Percentiles rank a stretch among this genome's conserved stretches.
phyloP scores from a whole-genome alignment of 768 basidiomycete genomes.

The Phlebiopsis flavidoalba region DNA sequence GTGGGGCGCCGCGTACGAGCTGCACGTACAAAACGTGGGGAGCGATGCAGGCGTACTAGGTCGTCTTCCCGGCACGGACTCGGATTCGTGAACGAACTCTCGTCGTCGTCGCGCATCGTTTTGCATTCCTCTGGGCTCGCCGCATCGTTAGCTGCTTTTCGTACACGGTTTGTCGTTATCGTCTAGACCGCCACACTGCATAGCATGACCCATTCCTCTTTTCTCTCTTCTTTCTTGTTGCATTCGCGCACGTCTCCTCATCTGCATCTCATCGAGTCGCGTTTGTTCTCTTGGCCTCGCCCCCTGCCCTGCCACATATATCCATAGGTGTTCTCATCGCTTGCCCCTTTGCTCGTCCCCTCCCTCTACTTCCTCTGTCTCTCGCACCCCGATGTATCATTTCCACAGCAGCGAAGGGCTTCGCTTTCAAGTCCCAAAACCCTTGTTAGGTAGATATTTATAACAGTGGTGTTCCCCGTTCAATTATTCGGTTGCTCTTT shows the following conservation, averaged over 20 bases:
- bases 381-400: conserved; percentile 9
- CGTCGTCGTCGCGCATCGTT: conserved; percentile 3
- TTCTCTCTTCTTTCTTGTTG: conserved; percentile 4
- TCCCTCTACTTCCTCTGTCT: conserved; percentile 1
- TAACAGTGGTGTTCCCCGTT: conserved; percentile 2
- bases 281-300: neutral
- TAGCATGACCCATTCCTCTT: conserved; percentile 1
- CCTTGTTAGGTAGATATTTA: conserved; percentile 24
- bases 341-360: conserved; percentile 11
- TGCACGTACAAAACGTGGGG: conserved; percentile 31
- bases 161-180: neutral
- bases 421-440: conserved; percentile 43
- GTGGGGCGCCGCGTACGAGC: conserved; percentile 23
- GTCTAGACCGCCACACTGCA: conserved; percentile 7
- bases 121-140: neutral
- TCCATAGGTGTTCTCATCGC: conserved; percentile 8
- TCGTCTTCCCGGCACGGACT: conserved; percentile 1
- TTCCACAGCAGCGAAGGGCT: conserved; percentile 39
- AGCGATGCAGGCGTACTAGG: conserved; percentile 30
- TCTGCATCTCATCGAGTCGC: neutral
- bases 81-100: conserved; percentile 12
- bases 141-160: conserved; percentile 6
- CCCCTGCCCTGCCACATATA: conserved; percentile 7
- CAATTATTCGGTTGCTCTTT: neutral
- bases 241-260: conserved; percentile 10